Evolutionary conservation across 1,284 basidiomycete species (phyloP).

Genomic region (Malassezia equina): DNA sequence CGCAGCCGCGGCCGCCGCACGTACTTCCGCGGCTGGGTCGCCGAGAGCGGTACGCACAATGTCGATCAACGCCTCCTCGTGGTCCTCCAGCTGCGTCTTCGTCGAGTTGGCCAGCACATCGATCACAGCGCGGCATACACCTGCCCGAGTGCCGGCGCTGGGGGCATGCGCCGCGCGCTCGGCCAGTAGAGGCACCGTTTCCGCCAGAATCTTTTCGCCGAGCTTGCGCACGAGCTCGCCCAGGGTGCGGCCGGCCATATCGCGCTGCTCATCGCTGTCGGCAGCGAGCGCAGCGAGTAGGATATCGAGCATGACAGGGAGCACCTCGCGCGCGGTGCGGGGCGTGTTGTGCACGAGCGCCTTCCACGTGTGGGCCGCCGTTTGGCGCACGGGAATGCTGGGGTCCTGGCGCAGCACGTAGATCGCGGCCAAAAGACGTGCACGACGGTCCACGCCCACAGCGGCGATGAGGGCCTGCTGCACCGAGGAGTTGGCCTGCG

Average conservation of each 20-base stretch:
- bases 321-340: constrained; percentile 72
- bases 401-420: constrained; percentile 92
- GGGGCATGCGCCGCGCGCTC: constrained; percentile 56
- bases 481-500: constrained; percentile 44
- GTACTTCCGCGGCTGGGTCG: constrained; percentile 75
- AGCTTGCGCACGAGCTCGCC: constrained; percentile 85
- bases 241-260: constrained; percentile 55
- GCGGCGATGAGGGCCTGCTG: constrained; percentile 75
- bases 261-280: constrained; percentile 74
- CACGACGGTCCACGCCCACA: constrained; percentile 76
- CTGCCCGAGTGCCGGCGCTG: constrained; percentile 68
- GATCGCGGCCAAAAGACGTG: constrained; percentile 78
- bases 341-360: constrained; percentile 72
- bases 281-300: constrained; percentile 69
- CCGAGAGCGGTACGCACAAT: constrained; percentile 68
- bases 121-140: constrained; percentile 74
- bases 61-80: constrained; percentile 79
- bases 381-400: constrained; percentile 76
- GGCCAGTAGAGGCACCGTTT: constrained; percentile 69
- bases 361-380: constrained; percentile 96
- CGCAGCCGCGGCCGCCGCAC: constrained; percentile 79
- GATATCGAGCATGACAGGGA: constrained; percentile 57
- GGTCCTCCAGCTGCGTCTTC: constrained; percentile 72
- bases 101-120: constrained; percentile 84
- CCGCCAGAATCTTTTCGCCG: constrained; percentile 79